Evolutionary conservation across 768 basidiomycete species (phyloP).

Genomic region (Boletellus ananas): DNA sequence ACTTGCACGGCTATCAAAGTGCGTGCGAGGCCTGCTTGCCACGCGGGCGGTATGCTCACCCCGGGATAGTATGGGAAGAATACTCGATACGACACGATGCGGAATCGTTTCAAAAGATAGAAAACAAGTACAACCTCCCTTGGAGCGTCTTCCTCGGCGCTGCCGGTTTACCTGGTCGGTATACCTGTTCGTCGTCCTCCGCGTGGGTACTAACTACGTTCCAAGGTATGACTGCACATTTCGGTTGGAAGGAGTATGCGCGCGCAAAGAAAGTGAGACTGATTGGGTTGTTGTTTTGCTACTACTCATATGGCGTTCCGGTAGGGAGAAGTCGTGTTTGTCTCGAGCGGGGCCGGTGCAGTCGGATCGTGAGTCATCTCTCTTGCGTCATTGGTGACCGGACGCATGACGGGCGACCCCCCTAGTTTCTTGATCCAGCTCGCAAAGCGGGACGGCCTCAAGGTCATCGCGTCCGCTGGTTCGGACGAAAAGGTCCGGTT

Average conservation of each 20-base stretch:
- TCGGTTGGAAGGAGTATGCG: constrained; percentile 30
- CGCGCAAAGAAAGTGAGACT: constrained; percentile 37
- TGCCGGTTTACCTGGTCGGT: constrained; percentile 25
- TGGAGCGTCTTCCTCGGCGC: constrained; percentile 28
- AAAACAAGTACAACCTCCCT: constrained; percentile 25
- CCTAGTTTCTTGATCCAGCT: constrained; percentile 47
- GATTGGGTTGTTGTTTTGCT: neutral
- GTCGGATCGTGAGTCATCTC: constrained; percentile 50
- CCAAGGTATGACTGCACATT: constrained; percentile 25
- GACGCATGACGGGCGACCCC: no score
- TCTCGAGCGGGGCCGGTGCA: constrained; percentile 40
- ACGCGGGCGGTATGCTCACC: constrained; percentile 12
- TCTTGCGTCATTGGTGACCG: constrained; percentile 14
- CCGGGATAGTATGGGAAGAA: constrained; percentile 15
- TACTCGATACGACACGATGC: neutral
- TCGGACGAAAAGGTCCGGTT: constrained; percentile 68
- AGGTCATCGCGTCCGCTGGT: constrained; percentile 70
- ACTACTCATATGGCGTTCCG: neutral
- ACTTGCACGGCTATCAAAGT: constrained; percentile 14
- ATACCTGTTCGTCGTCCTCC: neutral
- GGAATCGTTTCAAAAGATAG: constrained; percentile 4
- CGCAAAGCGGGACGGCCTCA: constrained; percentile 48
- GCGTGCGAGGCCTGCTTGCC: neutral
- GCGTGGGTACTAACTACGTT: no score
- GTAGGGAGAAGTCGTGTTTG: constrained; percentile 46